Percentiles rank a stretch among this genome's conserved stretches.
These are phyloP conservation scores for Suhomyces xylopsoci DNA, from an alignment of 805 yeast species.

Conservation along the genomic window DNA sequence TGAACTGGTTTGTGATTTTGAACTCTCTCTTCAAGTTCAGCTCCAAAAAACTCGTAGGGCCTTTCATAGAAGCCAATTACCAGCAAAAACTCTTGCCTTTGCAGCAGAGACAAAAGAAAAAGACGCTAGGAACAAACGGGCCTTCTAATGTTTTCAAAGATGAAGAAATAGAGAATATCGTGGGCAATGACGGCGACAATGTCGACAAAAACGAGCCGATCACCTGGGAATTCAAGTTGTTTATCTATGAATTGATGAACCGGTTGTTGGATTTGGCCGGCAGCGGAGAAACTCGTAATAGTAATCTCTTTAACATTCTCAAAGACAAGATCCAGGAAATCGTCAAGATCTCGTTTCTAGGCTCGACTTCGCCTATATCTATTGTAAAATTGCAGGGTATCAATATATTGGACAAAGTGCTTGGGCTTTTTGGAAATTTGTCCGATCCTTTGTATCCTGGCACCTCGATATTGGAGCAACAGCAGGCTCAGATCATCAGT, in stretches of 20 bases:
- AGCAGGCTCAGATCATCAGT: conserved; percentile 89
- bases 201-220: conserved; percentile 53
- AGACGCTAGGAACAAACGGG: conserved; percentile 10
- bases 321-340: conserved; percentile 56
- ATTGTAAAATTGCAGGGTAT: conserved; percentile 65
- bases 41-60: conserved; percentile 40
- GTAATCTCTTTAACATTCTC: conserved; percentile 37
- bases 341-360: conserved; percentile 73
- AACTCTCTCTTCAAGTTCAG: conserved; percentile 47
- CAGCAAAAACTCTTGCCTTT: conserved; percentile 41
- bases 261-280: conserved; percentile 40
- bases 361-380: conserved; percentile 69
- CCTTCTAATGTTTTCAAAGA: conserved; percentile 33
- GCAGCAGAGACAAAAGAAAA: conserved; percentile 41
- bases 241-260: conserved; percentile 46
- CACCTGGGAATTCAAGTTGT: conserved; percentile 53
- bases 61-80: conserved; percentile 35
- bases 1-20: conserved; percentile 59
- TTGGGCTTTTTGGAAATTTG: conserved; percentile 57
- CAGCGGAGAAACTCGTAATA: conserved; percentile 29
- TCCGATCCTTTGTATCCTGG: conserved; percentile 73
- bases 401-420: conserved; percentile 57
- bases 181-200: conserved; percentile 28
- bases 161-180: conserved; percentile 41
- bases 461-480: conserved; percentile 76